A percentile compares a stretch with the other conserved stretches of the same genome.
Conservation (phyloP, 257 asterid species). For the Gentiana straminea region DNA sequence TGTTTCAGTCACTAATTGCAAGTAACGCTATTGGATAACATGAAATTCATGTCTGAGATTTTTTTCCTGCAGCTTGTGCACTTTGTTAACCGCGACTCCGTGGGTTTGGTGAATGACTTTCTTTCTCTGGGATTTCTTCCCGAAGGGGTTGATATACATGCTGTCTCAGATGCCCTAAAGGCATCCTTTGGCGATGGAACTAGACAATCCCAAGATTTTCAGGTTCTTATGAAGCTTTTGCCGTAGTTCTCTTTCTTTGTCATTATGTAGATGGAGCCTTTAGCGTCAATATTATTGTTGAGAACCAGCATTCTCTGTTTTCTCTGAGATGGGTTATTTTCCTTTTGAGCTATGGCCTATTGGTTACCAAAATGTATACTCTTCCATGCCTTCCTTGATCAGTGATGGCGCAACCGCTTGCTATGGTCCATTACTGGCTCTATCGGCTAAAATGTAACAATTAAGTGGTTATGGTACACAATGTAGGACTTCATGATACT, state of each 20-base stretch:
- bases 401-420: too few species aligned
- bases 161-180: slow-evolving; percentile 77
- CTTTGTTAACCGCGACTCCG: slow-evolving; percentile 87
- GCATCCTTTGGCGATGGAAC: slow-evolving; percentile 83
- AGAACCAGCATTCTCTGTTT: not conserved
- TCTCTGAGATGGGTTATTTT: not conserved
- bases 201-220: slow-evolving; percentile 80
- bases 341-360: not conserved
- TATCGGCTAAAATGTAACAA: too few species aligned
- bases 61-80: slow-evolving; percentile 72
- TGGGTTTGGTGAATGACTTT: slow-evolving; percentile 89
- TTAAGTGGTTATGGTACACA: too few species aligned
- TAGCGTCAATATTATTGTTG: not conserved
- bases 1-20: too few species aligned
- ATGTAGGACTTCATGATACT: too few species aligned
- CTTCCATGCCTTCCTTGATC: too few species aligned
- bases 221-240: slow-evolving; percentile 31
- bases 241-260: not conserved
- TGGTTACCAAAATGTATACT: too few species aligned
- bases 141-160: slow-evolving; percentile 65
- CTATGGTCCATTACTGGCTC: too few species aligned
- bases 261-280: not conserved
- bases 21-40: too few species aligned
- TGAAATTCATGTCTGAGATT: not conserved
- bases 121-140: slow-evolving; percentile 93